A percentile compares a stretch with the other conserved stretches of the same genome.
These are phyloP conservation scores for Gigaspora rosea DNA, from an alignment of 192 early-diverging fungal genomes.

Conservation along the genomic window DNA sequence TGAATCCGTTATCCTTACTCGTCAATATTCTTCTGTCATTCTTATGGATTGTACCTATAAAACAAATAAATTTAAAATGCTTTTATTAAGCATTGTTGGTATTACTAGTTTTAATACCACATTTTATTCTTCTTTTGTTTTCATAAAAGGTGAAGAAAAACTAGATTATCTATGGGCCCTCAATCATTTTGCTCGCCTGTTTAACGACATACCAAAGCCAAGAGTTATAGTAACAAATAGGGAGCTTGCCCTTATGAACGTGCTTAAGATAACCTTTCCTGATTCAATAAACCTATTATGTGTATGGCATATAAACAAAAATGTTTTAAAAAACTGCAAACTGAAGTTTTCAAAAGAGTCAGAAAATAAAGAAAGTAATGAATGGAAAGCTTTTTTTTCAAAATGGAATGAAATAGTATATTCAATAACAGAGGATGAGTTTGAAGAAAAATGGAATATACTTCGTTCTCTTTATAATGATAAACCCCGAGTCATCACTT, in stretches of 20 bases:
- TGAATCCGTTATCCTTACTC: conserved; percentile 1
- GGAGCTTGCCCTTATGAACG: not conserved
- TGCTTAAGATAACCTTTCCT: not conserved
- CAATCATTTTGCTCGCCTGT: not conserved
- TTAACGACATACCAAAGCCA: not conserved
- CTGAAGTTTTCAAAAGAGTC: no score
- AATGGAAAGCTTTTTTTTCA: no score
- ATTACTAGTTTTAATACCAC: conserved; percentile 6
- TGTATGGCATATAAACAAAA: no score
- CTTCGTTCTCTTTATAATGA: no score
- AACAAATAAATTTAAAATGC: conserved; percentile 1
- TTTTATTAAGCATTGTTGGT: not conserved
- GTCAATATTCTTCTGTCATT: not conserved
- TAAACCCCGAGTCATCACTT: no score
- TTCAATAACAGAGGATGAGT: no score
- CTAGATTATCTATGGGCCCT: not conserved
- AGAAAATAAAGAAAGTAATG: no score
- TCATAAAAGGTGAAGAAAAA: conserved; percentile 7
- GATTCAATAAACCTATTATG: no score
- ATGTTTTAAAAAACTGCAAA: no score
- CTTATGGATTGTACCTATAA: conserved; percentile 9
- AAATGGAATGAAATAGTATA: no score
- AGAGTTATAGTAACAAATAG: not conserved
- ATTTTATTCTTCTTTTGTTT: conserved; percentile 1
- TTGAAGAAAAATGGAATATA: no score